Base-by-base conservation (phyloP, 2,329 filamentous ascomycete species). In the Cucurbitaria berberidis region DNA sequence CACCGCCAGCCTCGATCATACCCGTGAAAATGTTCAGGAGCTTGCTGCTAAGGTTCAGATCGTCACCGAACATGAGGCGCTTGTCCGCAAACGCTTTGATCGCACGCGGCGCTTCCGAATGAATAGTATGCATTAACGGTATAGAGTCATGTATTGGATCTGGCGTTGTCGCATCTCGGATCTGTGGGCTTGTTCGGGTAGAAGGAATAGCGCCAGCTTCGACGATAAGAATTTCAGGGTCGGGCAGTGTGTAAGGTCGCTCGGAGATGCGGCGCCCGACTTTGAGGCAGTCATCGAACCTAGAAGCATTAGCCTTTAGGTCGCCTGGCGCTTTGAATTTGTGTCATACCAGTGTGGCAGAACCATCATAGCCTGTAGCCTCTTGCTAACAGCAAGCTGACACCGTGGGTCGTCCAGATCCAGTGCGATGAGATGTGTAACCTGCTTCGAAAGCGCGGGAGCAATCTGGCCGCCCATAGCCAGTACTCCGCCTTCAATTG, bases 231-330 rank as follows among this genome's bases (percentile, higher is more conserved):
- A 96, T 89, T 60, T 96, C 91, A 1, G 95, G 90, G 60, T 98
- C 82, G 1, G 95, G 95, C 1, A 98, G 82, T 18, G 85, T 78
- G 70, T 99, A 99, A 0, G 95, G 95, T 6, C 81, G 79, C 73
- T 99, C 95, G 63, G 91, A 89, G 63, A 99, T 97, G 53, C 90
- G 87, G 74, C 91, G 93, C 44, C 93, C 93, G 24, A 99, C 85
- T 75, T 90, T 95, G 63, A 99, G 84, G 76, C 95, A 99, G 72
- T 97, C 93, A 65, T 98, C 93, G 70, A 99, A 97, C 92, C 90
- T 93, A 26, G 2, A 21, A 51, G 73, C 22, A 26, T 65, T 54
- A 64, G 55, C 29, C 21, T 9, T 15, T 15, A 4, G 35, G 16
- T 10, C 8, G 15, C 41, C 38, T 2, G 16, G 15, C 11, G n/a